Base-by-base conservation (phyloP, 75 land plant genomes). In the Selaginella moellendorffii region DNA sequence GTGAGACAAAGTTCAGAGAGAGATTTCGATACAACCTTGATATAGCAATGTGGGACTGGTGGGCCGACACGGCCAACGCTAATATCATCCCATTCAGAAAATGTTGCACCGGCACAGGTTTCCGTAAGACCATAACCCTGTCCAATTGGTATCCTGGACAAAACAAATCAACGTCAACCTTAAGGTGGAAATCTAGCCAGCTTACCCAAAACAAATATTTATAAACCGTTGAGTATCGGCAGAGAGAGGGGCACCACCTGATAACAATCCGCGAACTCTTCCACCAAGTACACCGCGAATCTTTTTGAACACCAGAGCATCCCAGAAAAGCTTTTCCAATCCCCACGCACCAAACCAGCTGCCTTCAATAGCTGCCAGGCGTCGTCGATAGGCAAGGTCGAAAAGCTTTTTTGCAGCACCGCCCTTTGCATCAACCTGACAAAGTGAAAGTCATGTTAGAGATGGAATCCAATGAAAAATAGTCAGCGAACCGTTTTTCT, bases 51-150 rank as follows among this genome's bases (percentile, higher is more conserved):
- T 36, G 97, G 93, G 54, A 85, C 78, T 53, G 97, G 97, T 24
- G 97, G 89, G 28, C 97, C 97, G 52, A 92, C 93, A 66, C 89
- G 93, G 2, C 97, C 97, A 22, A 88, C 86, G 28, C 63, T 69
- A 26, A 71, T 52, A 64, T 92, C 97, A 78, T 85, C 93, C 65
- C 54, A 71, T 52, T 92, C 89, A 24, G 89, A 72, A 64, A 85
- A 92, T 27, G 89, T 63, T 22, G 76, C 97, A 63, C 88, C 97
- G 26, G 93, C 97, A 83, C 83, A 92, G 24, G 97, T 92, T 68
- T 92, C 97, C 60, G 97, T 92, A 66, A 92, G 71, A 27, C 89
- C 97, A 75, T 92, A 92, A 23, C 83, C 97, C 72, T 85, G 88
- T 26, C 84, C 86, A 28, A 92, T 77, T 27, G 88, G 84, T 54